Conservation (phyloP, 345 rosid genomes). For the Triadica sebifera region DNA sequence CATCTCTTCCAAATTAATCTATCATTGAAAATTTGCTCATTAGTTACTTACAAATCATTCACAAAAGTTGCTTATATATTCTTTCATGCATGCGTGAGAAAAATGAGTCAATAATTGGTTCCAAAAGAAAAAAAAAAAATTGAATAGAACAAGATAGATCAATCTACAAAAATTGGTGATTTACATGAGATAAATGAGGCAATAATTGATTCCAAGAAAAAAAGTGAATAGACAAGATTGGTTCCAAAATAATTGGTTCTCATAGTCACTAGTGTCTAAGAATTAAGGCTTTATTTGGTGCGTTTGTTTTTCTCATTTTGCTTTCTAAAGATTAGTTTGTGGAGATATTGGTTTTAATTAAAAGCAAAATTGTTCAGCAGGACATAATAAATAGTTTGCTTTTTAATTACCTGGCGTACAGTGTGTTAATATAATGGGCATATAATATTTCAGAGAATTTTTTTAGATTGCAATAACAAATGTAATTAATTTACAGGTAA, state of each 20-base stretch:
- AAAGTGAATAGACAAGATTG: not conserved
- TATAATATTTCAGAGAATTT: too few species aligned
- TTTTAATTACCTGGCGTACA: too few species aligned
- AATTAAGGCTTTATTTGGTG: not conserved
- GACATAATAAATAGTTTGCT: too few species aligned
- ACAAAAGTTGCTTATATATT: not conserved
- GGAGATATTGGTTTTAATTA: too few species aligned
- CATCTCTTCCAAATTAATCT: too few species aligned
- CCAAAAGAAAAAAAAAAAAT: not conserved
- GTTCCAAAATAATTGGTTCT: not conserved
- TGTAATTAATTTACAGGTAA: too few species aligned
- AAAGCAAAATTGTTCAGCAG: too few species aligned
- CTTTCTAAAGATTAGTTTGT: too few species aligned
- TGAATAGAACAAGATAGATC: not conserved
- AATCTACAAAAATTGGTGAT: not conserved
- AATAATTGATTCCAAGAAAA: constrained; percentile 2
- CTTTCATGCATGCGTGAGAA: not conserved
- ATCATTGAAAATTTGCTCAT: too few species aligned
- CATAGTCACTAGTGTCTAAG: not conserved
- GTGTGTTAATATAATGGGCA: too few species aligned
- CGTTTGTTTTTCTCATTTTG: not conserved
- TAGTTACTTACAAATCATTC: too few species aligned
- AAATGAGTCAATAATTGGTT: not conserved
- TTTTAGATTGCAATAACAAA: too few species aligned
- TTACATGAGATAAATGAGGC: not conserved